Percentiles rank a stretch among this genome's conserved stretches.
Conservation (phyloP, 2,329 filamentous ascomycete genomes). For the Cadophora luteo-olivacea region DNA sequence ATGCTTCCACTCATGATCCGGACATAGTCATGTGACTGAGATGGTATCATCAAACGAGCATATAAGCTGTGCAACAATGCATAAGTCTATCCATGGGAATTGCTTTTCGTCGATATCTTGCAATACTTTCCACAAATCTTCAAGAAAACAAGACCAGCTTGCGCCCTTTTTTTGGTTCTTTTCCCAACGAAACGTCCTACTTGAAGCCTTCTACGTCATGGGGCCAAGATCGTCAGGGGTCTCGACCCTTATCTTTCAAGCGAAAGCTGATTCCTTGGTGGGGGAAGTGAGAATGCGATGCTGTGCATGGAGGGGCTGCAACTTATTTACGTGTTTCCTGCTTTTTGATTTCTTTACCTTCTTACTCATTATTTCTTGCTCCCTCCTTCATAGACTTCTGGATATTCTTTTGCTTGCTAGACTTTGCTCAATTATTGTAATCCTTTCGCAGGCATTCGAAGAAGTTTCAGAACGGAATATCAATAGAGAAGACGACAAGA, state of each 20-base stretch:
- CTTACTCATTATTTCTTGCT: background rate
- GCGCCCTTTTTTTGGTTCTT: background rate
- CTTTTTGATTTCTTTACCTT: background rate
- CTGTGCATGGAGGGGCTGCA: slow-evolving; percentile 24
- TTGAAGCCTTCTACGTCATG: slow-evolving; percentile 28
- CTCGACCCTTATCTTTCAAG: background rate
- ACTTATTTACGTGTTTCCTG: slow-evolving; percentile 11
- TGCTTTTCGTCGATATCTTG: background rate
- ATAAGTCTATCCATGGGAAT: background rate
- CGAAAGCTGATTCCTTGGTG: slow-evolving; percentile 22
- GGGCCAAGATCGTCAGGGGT: slow-evolving; percentile 22
- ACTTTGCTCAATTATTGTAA: background rate
- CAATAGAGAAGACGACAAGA: background rate
- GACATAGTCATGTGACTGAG: background rate
- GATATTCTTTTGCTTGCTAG: background rate
- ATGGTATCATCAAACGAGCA: background rate
- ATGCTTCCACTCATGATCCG: background rate
- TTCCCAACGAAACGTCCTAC: background rate
- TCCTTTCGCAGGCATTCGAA: background rate
- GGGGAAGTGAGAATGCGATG: slow-evolving; percentile 5
- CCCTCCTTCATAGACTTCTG: slow-evolving; percentile 11
- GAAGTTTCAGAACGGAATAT: background rate
- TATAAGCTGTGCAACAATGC: slow-evolving; percentile 10
- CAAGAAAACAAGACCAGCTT: background rate
- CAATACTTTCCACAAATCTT: background rate